These are phyloP conservation scores for Trichoderma citrinoviride DNA, from an alignment of 2,329 filamentous ascomycete genomes.

Conservation along the genomic window DNA sequence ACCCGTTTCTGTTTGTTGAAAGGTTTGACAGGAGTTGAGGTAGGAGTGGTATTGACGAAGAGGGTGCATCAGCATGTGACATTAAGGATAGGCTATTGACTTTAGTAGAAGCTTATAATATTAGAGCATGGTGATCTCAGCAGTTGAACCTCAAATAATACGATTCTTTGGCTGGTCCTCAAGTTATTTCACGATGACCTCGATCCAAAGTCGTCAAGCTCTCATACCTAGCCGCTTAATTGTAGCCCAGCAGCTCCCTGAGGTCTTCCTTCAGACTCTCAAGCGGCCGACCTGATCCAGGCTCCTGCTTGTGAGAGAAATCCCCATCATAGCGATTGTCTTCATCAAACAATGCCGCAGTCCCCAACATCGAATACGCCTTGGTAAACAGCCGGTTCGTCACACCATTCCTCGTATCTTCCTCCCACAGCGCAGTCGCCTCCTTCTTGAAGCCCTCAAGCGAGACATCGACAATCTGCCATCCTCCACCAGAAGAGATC, in stretches of 20 bases:
- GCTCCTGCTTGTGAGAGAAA: slow-evolving; percentile 20
- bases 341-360: slow-evolving; percentile 22
- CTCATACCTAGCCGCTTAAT: not conserved
- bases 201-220: not conserved
- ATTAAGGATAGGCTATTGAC: no score
- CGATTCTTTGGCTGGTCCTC: no score
- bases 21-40: no score
- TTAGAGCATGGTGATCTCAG: no score
- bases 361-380: slow-evolving; percentile 22
- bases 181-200: not conserved
- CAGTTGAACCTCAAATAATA: no score
- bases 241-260: not conserved
- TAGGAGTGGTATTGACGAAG: no score
- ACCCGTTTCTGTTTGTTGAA: no score
- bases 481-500: not conserved
- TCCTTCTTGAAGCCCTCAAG: not conserved
- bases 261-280: slow-evolving; percentile 1
- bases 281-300: slow-evolving; percentile 5
- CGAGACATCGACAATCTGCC: not conserved
- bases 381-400: slow-evolving; percentile 18
- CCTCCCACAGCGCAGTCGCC: slow-evolving; percentile 5
- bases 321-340: slow-evolving; percentile 23
- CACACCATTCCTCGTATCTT: slow-evolving; percentile 9
- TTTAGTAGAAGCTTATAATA: no score
- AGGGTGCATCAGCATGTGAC: no score